phyloP scores from a whole-genome alignment of 345 rosid species.

The Eucalyptus erythrocorys region DNA sequence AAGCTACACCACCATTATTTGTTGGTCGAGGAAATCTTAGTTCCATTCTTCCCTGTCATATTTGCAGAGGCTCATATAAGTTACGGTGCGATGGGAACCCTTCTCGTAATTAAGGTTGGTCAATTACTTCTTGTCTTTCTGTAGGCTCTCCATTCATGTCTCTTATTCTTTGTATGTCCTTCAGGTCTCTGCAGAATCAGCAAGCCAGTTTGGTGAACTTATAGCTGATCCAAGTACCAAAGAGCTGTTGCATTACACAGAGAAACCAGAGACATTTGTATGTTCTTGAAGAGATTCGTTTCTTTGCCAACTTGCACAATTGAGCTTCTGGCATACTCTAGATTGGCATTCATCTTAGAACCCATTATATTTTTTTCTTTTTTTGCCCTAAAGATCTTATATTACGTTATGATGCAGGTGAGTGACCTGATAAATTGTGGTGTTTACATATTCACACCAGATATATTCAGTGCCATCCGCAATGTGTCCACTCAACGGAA shows the following conservation, averaged over 20 bases:
- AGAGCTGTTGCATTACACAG: constrained; percentile 88
- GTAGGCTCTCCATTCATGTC: neutral
- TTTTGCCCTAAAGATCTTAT: neutral
- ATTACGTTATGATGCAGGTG: constrained; percentile 38
- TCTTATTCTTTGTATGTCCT: neutral
- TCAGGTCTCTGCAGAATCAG: constrained; percentile 90
- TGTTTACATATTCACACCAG: constrained; percentile 76
- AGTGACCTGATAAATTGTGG: constrained; percentile 89
- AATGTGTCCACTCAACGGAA: constrained; percentile 55
- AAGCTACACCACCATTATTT: neutral
- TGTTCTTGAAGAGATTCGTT: constrained; percentile 9
- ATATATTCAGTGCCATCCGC: constrained; percentile 59
- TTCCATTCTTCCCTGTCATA: neutral
- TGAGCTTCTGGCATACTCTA: neutral
- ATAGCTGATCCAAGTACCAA: constrained; percentile 86
- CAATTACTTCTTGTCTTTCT: neutral
- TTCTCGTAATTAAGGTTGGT: constrained; percentile 80
- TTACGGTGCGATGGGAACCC: constrained; percentile 82
- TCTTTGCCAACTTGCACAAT: neutral
- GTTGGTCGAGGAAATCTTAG: neutral
- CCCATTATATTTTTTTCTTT: neutral
- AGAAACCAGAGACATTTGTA: constrained; percentile 97
- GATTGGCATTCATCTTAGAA: neutral
- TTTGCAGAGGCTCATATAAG: constrained; percentile 65
- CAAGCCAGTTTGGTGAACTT: constrained; percentile 88